Evolutionary conservation across 148 eudicot species (phyloP), one percentile per base, ranked within the genome.

Genomic region (Tetragonia tetragonoides): DNA sequence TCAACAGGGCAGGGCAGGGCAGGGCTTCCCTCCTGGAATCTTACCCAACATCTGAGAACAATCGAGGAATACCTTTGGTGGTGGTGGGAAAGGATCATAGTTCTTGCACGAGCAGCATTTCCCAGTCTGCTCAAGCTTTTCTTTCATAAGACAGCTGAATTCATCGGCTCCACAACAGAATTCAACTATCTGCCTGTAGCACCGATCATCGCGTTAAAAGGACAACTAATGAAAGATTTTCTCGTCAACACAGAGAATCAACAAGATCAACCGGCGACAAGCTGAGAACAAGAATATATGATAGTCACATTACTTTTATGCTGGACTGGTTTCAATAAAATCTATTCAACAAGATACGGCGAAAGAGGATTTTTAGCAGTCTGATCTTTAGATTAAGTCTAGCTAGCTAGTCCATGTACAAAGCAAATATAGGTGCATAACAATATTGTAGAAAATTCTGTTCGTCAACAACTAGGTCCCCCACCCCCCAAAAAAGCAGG

Each of bases 91-190:
- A 60, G 90, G 78, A 85, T 92, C 98, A 67, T 84, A 94, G 79
- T 92, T 94, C 73, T 82, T 87, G 81, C 77, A 92, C 12, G 75
- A 85, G 83, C 98, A 94, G 74, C 76, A 84, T 86, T 81, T 94
- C 66, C 91, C 95, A 71, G 77, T 84, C 73, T 86, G 86, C 59
- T 94, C 95, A 78, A 94, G 92, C 87, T 88, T 85, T 77, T 85
- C 77, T 79, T 94, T 90, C 93, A 90, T 78, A 63, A 92, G 83
- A 74, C 81, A 81, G 79, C 93, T 92, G 80, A 94, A 92, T 72
- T 94, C 97, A 83, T 94, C 92, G 54, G 97, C 87, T 66, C 98
- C 98, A 76, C 98, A 94, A 81, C 95, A 87, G 83, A 94, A 92
- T 81, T 94, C 98, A 80, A 94, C 98, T 53, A 94, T 75, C 98